phyloP scores from a whole-genome alignment of 2,329 filamentous ascomycete genomes.

The Paracorniculantispora psalliotae region DNA sequence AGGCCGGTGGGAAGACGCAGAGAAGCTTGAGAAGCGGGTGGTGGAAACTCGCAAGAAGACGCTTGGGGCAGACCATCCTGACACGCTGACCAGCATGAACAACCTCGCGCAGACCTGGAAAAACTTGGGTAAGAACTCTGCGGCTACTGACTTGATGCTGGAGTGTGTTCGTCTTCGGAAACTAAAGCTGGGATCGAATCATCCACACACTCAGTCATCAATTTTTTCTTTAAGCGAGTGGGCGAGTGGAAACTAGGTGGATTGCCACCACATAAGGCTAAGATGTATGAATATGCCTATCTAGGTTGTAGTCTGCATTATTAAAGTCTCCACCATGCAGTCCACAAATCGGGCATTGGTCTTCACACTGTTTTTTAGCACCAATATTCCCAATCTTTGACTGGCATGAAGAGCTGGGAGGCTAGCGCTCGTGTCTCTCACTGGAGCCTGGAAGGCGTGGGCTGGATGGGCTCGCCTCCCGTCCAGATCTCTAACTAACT shows the following conservation, averaged over 20 bases:
- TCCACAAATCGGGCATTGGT: not conserved
- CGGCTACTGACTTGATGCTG: not conserved
- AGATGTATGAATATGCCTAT: not conserved
- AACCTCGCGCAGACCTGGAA: not conserved
- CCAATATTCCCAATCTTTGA: not conserved
- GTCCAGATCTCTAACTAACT: too few species aligned
- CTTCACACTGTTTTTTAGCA: not conserved
- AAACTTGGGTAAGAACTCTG: not conserved
- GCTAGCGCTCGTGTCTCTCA: too few species aligned
- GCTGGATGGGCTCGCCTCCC: too few species aligned
- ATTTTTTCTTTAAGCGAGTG: not conserved
- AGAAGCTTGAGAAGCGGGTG: constrained; percentile 14
- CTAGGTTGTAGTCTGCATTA: not conserved
- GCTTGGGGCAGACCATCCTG: constrained; percentile 17
- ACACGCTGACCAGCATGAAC: constrained; percentile 18
- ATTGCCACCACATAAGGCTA: not conserved
- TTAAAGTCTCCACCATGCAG: not conserved
- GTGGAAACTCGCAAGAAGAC: constrained; percentile 15
- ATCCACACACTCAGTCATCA: not conserved
- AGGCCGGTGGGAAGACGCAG: constrained; percentile 16
- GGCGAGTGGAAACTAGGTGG: not conserved
- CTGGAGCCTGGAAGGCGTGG: too few species aligned
- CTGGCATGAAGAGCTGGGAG: not conserved
- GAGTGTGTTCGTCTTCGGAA: not conserved
- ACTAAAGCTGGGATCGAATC: not conserved